Evolutionary conservation across 1,284 basidiomycete species (phyloP).

Genomic region (Anthracocystis panici-leucophaei): DNA sequence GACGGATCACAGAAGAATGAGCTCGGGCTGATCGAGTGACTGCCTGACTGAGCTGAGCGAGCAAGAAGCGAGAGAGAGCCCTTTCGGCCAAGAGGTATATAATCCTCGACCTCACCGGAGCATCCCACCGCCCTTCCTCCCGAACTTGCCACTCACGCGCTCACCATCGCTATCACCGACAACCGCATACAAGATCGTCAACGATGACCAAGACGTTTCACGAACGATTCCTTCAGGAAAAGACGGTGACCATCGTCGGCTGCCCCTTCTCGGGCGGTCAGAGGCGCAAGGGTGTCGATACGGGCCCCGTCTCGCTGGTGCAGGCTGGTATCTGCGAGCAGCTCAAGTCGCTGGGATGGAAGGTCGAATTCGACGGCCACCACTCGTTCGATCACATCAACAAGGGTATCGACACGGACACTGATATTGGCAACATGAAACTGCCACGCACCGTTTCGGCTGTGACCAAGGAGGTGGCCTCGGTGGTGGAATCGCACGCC

Average conservation of each 20-base stretch:
- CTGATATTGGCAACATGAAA: conserved; percentile 63
- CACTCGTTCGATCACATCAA: conserved; percentile 86
- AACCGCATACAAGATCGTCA: neutral
- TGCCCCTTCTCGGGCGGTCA: conserved; percentile 67
- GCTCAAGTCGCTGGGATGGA: conserved; percentile 80
- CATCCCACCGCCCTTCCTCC: neutral
- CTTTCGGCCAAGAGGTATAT: neutral
- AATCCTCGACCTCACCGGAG: neutral
- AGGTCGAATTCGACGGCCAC: conserved; percentile 86
- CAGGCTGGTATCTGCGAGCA: conserved; percentile 61
- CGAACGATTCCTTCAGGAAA: conserved; percentile 52
- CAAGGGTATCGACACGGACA: conserved; percentile 59
- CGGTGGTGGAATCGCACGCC: conserved; percentile 80
- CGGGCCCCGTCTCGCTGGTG: conserved; percentile 63
- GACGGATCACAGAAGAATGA: neutral
- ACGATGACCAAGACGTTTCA: conserved; percentile 41
- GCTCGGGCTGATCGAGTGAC: neutral
- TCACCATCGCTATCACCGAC: neutral
- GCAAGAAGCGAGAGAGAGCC: neutral
- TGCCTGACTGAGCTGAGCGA: neutral
- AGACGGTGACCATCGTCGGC: conserved; percentile 62
- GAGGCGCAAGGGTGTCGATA: conserved; percentile 65
- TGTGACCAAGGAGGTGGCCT: conserved; percentile 85
- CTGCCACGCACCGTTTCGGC: conserved; percentile 69
- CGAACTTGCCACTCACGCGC: neutral